These are phyloP conservation scores for Microdochium trichocladiopsis DNA, from an alignment of 2,329 filamentous ascomycete species.

Conservation along the genomic window DNA sequence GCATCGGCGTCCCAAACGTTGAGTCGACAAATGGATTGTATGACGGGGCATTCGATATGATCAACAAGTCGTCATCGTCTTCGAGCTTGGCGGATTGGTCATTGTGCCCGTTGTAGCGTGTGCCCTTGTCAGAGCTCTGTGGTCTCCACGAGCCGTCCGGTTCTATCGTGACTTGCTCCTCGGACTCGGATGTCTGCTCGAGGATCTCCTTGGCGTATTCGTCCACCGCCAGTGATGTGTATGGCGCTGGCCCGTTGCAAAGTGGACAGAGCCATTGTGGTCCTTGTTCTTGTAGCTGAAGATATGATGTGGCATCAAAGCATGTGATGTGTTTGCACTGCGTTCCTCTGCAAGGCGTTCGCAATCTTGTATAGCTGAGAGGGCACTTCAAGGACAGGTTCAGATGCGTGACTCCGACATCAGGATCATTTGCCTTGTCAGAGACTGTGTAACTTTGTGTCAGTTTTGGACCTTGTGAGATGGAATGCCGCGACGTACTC, in stretches of 20 bases:
- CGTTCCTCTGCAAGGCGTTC: conserved; percentile 70
- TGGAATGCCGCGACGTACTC: conserved; percentile 46
- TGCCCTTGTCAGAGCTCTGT: conserved; percentile 2
- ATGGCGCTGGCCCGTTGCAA: conserved; percentile 77
- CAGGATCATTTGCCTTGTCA: conserved; percentile 74
- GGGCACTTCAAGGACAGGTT: conserved; percentile 91
- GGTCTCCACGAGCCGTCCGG: conserved; percentile 71
- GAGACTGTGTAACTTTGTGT: conserved; percentile 49
- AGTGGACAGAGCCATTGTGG: conserved; percentile 96
- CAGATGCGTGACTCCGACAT: conserved; percentile 82
- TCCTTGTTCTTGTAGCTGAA: conserved; percentile 91
- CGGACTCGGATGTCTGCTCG: conserved; percentile 57
- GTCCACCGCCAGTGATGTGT: conserved; percentile 78
- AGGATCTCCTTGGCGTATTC: conserved; percentile 87
- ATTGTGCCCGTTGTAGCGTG: conserved; percentile 6
- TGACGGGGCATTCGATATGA: not conserved
- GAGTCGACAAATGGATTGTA: conserved; percentile 39
- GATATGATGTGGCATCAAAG: conserved; percentile 87
- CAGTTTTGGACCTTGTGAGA: conserved; percentile 6
- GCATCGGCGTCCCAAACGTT: not conserved
- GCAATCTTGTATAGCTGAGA: conserved; percentile 76
- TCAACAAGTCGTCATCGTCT: conserved; percentile 51
- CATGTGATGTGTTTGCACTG: conserved; percentile 87
- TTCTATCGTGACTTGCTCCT: conserved; percentile 86
- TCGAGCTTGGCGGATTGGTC: conserved; percentile 33